phyloP scores from a whole-genome alignment of 2,329 filamentous ascomycete species.

The Chaetomium sp. region DNA sequence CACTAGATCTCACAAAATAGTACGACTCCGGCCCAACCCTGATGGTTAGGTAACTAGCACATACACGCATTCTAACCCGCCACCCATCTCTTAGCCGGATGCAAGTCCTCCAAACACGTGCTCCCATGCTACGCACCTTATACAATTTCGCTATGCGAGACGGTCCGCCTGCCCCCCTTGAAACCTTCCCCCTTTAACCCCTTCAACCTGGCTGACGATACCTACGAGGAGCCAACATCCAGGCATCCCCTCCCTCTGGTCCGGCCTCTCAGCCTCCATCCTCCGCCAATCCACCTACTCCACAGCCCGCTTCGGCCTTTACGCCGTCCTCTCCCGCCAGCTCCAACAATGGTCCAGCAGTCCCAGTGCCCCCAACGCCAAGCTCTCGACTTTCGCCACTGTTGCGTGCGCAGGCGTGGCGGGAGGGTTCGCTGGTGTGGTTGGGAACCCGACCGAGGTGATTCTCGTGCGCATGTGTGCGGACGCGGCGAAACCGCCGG shows the following conservation, averaged over 20 bases:
- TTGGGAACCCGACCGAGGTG: constrained; percentile 21
- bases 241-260: constrained; percentile 21
- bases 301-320: constrained; percentile 21
- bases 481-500: neutral
- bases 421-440: constrained; percentile 19
- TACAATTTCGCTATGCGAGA: constrained; percentile 19
- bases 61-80: neutral
- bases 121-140: constrained; percentile 20
- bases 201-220: neutral
- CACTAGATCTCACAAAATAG: constrained; percentile 22
- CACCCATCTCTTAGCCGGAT: constrained; percentile 13
- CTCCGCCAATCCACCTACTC: constrained; percentile 23
- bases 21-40: neutral
- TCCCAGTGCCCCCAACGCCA: neutral
- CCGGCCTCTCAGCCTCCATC: constrained; percentile 20
- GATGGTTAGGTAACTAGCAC: neutral
- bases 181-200: neutral
- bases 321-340: constrained; percentile 15
- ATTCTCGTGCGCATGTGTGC: neutral
- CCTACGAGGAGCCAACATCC: neutral
- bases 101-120: constrained; percentile 20
- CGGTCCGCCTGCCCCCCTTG: constrained; percentile 3
- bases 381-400: constrained; percentile 14
- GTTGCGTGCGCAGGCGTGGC: constrained; percentile 17
- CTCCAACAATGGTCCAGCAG: constrained; percentile 11